A percentile compares a stretch with the other conserved stretches of the same genome.
These are phyloP conservation scores for Penicillium tannophilum DNA, from an alignment of 495 filamentous ascomycete species.

Conservation along the genomic window DNA sequence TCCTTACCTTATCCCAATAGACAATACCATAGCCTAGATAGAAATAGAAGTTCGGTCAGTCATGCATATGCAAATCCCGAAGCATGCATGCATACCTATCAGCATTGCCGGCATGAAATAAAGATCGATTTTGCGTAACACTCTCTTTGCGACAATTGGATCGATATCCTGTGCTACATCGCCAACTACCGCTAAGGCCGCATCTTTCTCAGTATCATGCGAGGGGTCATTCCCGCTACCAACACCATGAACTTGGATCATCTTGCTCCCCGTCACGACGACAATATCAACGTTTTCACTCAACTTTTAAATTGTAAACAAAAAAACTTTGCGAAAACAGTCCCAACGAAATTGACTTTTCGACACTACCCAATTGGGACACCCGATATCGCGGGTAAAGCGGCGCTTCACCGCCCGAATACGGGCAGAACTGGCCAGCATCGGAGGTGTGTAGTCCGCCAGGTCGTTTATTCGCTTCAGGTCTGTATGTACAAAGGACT, in stretches of 20 bases:
- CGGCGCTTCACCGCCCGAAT: slow-evolving; percentile 12
- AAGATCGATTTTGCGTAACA: slow-evolving; percentile 68
- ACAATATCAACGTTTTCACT: too few relatives aligned
- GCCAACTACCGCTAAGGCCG: slow-evolving; percentile 50
- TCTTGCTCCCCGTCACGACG: slow-evolving; percentile 4
- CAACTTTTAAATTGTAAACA: background rate
- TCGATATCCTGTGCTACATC: slow-evolving; percentile 56
- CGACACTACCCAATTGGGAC: slow-evolving; percentile 21
- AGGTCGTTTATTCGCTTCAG: background rate
- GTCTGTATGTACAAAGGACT: background rate
- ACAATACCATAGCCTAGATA: slow-evolving; percentile 65
- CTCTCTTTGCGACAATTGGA: slow-evolving; percentile 52
- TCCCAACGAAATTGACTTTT: slow-evolving; percentile 17
- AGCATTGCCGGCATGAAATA: slow-evolving; percentile 74
- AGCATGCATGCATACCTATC: slow-evolving; percentile 47
- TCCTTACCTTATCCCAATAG: slow-evolving; percentile 72
- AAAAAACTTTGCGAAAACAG: background rate
- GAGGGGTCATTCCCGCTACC: slow-evolving; percentile 15
- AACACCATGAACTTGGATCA: slow-evolving; percentile 28
- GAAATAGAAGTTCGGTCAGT: background rate
- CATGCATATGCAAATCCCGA: background rate
- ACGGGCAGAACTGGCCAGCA: slow-evolving; percentile 7
- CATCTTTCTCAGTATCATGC: slow-evolving; percentile 44
- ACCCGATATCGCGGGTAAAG: slow-evolving; percentile 22
- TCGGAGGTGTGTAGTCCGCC: background rate